These are phyloP conservation scores for Geotrichum australiense DNA, from an alignment of 1,139 yeast species.

Conservation along the genomic window DNA sequence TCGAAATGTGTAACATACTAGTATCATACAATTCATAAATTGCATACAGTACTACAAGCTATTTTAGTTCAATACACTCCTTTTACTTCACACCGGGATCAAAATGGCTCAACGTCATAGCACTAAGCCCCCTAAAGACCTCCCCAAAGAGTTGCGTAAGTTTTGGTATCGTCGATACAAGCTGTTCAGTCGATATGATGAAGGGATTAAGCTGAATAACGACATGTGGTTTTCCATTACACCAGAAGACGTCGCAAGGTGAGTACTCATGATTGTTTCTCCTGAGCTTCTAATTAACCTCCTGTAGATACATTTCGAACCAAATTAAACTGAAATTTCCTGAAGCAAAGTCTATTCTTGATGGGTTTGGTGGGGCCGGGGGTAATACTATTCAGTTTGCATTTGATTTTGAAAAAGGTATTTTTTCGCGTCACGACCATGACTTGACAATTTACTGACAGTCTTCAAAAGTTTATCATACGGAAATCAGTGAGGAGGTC, in stretches of 20 bases:
- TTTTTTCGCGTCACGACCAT: neutral
- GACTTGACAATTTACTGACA: constrained; percentile 11
- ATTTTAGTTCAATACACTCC: too few species aligned
- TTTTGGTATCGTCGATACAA: constrained; percentile 57
- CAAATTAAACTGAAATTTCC: constrained; percentile 49
- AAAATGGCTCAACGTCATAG: too few species aligned
- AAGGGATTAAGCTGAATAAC: constrained; percentile 64
- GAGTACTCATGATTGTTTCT: constrained; percentile 6
- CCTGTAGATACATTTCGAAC: constrained; percentile 40
- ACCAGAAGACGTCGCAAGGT: constrained; percentile 64
- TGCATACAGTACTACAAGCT: too few species aligned
- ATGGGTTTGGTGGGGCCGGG: constrained; percentile 93
- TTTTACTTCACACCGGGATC: too few species aligned
- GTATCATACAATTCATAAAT: too few species aligned
- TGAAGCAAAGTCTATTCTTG: constrained; percentile 42
- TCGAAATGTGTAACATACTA: too few species aligned
- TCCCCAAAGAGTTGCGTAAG: constrained; percentile 27
- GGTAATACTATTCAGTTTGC: constrained; percentile 89
- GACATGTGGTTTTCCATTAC: constrained; percentile 92
- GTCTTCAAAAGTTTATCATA: constrained; percentile 44
- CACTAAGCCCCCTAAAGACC: constrained; percentile 13
- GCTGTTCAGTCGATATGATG: constrained; percentile 55
- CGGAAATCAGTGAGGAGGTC: constrained; percentile 59
- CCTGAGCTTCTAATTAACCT: neutral
- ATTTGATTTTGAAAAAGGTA: constrained; percentile 38